These are phyloP conservation scores for Polyplosphaeria fusca DNA, from an alignment of 495 filamentous ascomycete genomes.

Conservation along the genomic window DNA sequence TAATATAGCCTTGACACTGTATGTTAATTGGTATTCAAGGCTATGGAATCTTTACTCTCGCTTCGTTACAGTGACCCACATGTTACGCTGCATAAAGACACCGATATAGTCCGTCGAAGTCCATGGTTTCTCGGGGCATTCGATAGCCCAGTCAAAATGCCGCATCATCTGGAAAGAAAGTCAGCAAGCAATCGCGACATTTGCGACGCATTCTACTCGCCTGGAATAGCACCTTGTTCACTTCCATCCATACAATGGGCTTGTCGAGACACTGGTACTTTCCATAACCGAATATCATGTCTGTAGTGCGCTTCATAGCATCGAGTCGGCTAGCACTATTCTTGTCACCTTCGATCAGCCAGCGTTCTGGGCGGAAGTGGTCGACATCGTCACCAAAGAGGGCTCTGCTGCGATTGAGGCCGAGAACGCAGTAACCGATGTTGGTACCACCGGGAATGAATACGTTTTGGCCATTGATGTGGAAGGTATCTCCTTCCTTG, in stretches of 20 bases:
- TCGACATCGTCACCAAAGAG: constrained; percentile 36
- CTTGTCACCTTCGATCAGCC: constrained; percentile 28
- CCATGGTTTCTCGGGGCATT: constrained; percentile 49
- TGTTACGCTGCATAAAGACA: constrained; percentile 12
- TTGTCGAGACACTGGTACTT: constrained; percentile 43
- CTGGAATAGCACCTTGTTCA: constrained; percentile 57
- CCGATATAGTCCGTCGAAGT: background rate
- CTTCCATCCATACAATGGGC: constrained; percentile 43
- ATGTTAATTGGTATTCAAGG: too few species aligned
- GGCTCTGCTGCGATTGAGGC: constrained; percentile 11
- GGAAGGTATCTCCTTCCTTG: constrained; percentile 48
- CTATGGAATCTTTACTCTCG: too few species aligned
- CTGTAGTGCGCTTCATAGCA: constrained; percentile 17
- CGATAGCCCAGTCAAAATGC: constrained; percentile 51
- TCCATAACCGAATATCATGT: constrained; percentile 41
- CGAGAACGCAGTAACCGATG: constrained; percentile 46
- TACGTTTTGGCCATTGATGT: constrained; percentile 16
- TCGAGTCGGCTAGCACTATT: too few species aligned
- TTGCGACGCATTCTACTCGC: constrained; percentile 35
- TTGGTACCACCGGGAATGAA: constrained; percentile 53
- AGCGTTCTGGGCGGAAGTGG: constrained; percentile 37
- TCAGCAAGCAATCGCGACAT: constrained; percentile 12
- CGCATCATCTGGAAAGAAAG: constrained; percentile 46
- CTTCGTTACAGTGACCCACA: constrained; percentile 21
- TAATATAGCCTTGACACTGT: too few species aligned